Conservation (phyloP, 2,329 filamentous ascomycete species). For the Trichophyton equinum region DNA sequence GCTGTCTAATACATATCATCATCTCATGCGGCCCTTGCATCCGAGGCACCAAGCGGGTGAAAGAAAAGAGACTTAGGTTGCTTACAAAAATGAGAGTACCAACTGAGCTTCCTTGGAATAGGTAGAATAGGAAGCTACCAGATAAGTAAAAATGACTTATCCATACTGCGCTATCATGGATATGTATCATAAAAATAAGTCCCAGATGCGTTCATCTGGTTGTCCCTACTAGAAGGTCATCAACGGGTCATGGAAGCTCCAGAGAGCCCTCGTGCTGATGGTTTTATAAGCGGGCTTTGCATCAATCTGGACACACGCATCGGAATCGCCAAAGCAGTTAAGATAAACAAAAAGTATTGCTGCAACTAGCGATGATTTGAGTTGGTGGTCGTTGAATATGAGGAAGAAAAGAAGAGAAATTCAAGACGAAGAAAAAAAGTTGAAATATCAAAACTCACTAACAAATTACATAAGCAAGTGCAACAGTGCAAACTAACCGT, state of each 20-base stretch:
- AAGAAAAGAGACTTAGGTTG: not conserved
- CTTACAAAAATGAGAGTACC: not conserved
- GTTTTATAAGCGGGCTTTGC: conserved; percentile 61
- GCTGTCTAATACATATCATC: conserved; percentile 26
- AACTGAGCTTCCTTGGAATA: not conserved
- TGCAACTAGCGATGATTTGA: conserved; percentile 58
- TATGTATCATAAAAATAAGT: not conserved
- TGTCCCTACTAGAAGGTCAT: conserved; percentile 37
- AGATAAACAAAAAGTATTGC: conserved; percentile 26
- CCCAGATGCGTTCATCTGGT: not conserved
- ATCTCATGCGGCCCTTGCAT: conserved; percentile 12
- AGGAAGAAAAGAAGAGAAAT: conserved; percentile 24
- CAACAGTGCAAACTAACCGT: not conserved
- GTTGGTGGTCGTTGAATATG: conserved; percentile 53
- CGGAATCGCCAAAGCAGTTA: conserved; percentile 58
- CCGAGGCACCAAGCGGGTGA: not conserved
- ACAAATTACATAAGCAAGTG: not conserved
- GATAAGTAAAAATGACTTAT: no score
- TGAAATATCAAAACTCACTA: not conserved
- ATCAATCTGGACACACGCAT: conserved; percentile 57
- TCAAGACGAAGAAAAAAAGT: conserved; percentile 11
- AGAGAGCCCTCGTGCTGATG: conserved; percentile 54
- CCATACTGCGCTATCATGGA: not conserved
- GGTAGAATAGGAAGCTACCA: not conserved
- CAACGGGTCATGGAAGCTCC: conserved; percentile 32